Conservation (phyloP, 129 eudicot genomes). For the Cynara cardunculus region DNA sequence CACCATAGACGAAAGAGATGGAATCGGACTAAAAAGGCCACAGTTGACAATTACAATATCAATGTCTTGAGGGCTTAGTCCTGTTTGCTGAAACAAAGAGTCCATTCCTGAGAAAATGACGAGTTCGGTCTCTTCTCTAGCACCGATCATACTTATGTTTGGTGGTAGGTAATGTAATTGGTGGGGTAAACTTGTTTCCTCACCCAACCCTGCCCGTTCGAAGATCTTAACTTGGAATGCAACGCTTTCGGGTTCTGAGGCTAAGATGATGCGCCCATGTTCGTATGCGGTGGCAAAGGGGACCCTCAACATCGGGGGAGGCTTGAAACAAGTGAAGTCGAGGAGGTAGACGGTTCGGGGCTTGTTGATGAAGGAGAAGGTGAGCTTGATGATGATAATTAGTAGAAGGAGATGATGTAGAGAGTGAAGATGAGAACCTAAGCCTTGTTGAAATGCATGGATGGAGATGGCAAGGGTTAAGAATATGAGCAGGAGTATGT, state of each 20-base stretch:
- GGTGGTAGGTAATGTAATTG: constrained; percentile 43
- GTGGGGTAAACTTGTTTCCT: constrained; percentile 48
- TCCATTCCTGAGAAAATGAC: constrained; percentile 44
- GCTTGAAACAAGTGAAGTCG: constrained; percentile 39
- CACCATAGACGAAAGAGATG: constrained; percentile 39
- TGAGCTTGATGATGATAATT: background rate
- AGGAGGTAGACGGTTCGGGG: constrained; percentile 37
- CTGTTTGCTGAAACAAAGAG: constrained; percentile 31
- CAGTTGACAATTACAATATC: constrained; percentile 51
- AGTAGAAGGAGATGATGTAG: constrained; percentile 12
- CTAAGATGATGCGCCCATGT: constrained; percentile 16
- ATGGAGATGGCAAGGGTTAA: background rate
- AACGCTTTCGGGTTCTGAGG: constrained; percentile 15
- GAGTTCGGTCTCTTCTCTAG: constrained; percentile 44
- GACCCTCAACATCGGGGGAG: constrained; percentile 36
- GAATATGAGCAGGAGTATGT: background rate
- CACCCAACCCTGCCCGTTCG: constrained; percentile 53
- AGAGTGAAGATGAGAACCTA: background rate
- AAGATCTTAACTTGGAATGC: constrained; percentile 37
- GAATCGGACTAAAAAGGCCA: constrained; percentile 46
- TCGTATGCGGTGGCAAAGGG: constrained; percentile 12
- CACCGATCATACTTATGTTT: constrained; percentile 19
- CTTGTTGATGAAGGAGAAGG: constrained; percentile 4
- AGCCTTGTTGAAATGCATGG: background rate
- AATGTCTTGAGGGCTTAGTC: constrained; percentile 38